Conservation (phyloP, 257 asterid species). For the Solanum paucissectum region DNA sequence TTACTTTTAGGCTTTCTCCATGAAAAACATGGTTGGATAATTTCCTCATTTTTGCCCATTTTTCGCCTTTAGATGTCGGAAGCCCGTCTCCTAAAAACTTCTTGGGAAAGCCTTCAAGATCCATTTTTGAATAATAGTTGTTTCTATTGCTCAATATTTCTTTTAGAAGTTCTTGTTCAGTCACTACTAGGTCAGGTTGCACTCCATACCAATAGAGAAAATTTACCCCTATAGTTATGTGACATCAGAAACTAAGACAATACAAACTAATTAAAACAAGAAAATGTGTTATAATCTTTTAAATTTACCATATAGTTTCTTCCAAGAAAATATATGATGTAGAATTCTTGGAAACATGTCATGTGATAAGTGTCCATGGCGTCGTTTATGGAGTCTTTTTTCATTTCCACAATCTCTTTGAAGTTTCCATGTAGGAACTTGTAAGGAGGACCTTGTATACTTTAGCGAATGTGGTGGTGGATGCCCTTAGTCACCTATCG, state of each 20-base stretch:
- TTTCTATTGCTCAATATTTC: conserved; percentile 43
- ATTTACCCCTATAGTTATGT: conserved; percentile 21
- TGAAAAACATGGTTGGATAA: conserved; percentile 49
- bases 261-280: neutral
- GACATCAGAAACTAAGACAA: neutral
- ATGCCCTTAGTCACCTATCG: too few species aligned
- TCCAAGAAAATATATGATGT: conserved; percentile 44
- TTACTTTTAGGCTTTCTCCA: conserved; percentile 44
- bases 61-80: conserved; percentile 45
- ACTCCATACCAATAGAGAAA: conserved; percentile 47
- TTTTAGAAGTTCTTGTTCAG: conserved; percentile 39
- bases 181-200: conserved; percentile 45
- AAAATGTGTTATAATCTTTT: neutral
- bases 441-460: conserved; percentile 45
- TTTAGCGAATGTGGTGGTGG: neutral
- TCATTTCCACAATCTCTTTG: conserved; percentile 36
- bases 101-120: conserved; percentile 45
- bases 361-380: conserved; percentile 38
- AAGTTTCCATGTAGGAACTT: conserved; percentile 46
- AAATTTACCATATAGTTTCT: conserved; percentile 23
- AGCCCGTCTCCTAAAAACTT: conserved; percentile 59
- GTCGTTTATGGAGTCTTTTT: conserved; percentile 17
- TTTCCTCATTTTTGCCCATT: conserved; percentile 51
- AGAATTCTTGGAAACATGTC: conserved; percentile 43
- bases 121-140: conserved; percentile 38